Evolutionary conservation across 495 filamentous ascomycete genomes (phyloP), one percentile per base, ranked within the genome.

Genomic region (Immersiella caudata): DNA sequence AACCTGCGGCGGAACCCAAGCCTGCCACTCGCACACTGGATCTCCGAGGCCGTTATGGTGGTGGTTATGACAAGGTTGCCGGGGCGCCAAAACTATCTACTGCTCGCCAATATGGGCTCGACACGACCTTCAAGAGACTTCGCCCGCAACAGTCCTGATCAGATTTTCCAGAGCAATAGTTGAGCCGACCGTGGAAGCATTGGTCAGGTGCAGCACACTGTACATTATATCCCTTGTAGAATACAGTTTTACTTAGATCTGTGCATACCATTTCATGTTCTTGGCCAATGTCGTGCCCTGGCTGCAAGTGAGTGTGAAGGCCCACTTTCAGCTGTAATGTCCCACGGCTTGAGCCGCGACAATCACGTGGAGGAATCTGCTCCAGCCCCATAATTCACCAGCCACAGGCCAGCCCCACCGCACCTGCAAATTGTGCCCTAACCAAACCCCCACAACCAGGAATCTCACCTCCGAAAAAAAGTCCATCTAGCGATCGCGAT

Each of bases 401-500:
- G 16, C 22, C 24, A 27, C 25, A 27, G 26, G 14, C 5, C 6
- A 54, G 46, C 61, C 61, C 24, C 61, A 27, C 24, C 24, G 35
- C 60, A 64, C 49, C 9, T 27, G 22, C 61, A 49, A 67, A 36
- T 57, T 51, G 50, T 62, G 63, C 62, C 63, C 63, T 69, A 66
- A 65, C 59, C 25, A 40, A 60, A 68, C 29, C 62, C 67, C 67
- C 67, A 68, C 67, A 60, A 50, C 24, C 26, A 22, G 57, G 9
- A 67, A 20, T 57, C 58, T 14, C 57, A 7, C 18, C 6, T 59
- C 57, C 57, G 40, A 46, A 55, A n/a, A 67, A 63, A 58, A 20
- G 25, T 20, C n/a, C 56, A 24, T 29, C 26, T 27, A 46, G 26
- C 4, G 22, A 56, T 50, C 29, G 27, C 21, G 55, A 59, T 52